Conservation (phyloP, 2,329 filamentous ascomycete species). For the Claviceps sp. region DNA sequence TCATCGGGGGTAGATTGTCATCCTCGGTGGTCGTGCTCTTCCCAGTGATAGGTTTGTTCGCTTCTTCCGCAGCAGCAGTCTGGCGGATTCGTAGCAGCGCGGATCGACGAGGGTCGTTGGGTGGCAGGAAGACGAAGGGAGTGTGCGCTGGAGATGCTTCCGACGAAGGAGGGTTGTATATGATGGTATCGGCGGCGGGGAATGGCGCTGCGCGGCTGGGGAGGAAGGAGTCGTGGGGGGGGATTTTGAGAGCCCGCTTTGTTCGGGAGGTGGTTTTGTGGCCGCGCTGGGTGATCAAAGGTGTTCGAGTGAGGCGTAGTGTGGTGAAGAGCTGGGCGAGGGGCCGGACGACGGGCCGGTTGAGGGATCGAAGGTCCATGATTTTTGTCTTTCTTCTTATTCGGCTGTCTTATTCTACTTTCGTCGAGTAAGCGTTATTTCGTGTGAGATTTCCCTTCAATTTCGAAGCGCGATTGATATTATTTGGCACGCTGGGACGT, state of each 20-base stretch:
- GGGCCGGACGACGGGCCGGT: conserved; percentile 23
- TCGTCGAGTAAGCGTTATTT: neutral
- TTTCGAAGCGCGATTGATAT: neutral
- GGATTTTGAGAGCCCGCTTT: conserved; percentile 44
- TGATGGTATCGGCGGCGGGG: conserved; percentile 26
- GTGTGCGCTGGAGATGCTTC: conserved; percentile 47
- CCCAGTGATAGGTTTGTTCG: conserved; percentile 3
- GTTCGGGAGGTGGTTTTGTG: conserved; percentile 41
- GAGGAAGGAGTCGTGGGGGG: conserved; percentile 48
- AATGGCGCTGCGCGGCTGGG: conserved; percentile 20
- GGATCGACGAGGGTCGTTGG: conserved; percentile 37
- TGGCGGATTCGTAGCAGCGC: conserved; percentile 33
- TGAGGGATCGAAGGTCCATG: conserved; percentile 24
- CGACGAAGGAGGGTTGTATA: conserved; percentile 44
- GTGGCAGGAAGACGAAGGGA: conserved; percentile 53
- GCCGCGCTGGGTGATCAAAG: conserved; percentile 21
- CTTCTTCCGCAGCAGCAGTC: conserved; percentile 11
- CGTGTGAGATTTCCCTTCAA: too few relatives aligned
- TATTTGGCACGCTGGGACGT: neutral
- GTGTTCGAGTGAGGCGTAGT: conserved; percentile 9
- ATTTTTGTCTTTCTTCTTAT: neutral
- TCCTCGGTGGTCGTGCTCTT: conserved; percentile 5
- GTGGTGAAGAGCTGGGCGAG: conserved; percentile 19
- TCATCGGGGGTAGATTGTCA: conserved; percentile 20
- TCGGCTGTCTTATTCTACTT: neutral